phyloP scores from a whole-genome alignment of 352 stramenopile species.

The Phytophthora colocasiae region DNA sequence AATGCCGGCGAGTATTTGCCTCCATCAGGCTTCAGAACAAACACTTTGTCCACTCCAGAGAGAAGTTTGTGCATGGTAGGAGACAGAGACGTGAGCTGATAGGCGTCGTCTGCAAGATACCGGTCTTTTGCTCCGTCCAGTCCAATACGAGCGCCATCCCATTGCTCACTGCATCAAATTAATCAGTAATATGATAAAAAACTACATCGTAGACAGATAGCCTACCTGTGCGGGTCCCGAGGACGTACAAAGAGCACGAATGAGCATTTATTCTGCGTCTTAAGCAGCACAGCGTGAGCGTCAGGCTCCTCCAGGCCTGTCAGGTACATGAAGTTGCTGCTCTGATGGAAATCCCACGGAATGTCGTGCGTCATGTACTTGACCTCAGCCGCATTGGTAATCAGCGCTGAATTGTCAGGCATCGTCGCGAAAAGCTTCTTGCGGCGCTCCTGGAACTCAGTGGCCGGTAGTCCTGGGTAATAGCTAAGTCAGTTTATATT shows the following conservation, averaged over 20 bases:
- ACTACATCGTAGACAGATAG: background rate
- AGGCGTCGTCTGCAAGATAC: constrained; percentile 76
- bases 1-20: constrained; percentile 63
- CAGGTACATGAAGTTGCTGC: constrained; percentile 88
- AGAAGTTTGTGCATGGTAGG: constrained; percentile 60
- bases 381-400: constrained; percentile 72
- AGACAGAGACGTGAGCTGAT: constrained; percentile 67
- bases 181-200: constrained; percentile 3
- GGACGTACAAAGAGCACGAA: constrained; percentile 85
- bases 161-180: constrained; percentile 64
- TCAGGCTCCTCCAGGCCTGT: constrained; percentile 84
- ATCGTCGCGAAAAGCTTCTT: constrained; percentile 66
- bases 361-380: constrained; percentile 92
- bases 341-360: constrained; percentile 88
- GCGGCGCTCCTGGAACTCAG: constrained; percentile 73
- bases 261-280: constrained; percentile 61
- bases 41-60: constrained; percentile 67
- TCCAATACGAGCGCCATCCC: constrained; percentile 77
- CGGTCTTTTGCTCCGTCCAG: constrained; percentile 63
- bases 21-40: constrained; percentile 69
- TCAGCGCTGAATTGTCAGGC: constrained; percentile 76
- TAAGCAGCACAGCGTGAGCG: constrained; percentile 78
- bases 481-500: constrained; percentile 1
- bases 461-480: constrained; percentile 50
- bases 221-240: constrained; percentile 70